These are phyloP conservation scores for Breynia disticha DNA, from an alignment of 441 rosid genomes.

Conservation along the genomic window DNA sequence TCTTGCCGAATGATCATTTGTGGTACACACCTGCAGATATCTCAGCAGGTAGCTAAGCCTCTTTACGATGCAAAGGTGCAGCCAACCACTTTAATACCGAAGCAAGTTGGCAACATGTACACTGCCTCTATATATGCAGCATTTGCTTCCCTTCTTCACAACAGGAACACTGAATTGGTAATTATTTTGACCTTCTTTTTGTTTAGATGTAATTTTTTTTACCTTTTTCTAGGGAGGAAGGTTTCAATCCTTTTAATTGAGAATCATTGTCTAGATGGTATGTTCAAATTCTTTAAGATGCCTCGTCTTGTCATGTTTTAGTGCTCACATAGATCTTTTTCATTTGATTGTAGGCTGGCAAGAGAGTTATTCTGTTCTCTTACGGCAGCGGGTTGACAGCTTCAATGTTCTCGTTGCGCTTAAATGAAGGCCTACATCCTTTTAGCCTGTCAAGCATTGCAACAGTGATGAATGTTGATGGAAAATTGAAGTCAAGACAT, in stretches of 20 bases:
- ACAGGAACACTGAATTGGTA: slow-evolving; percentile 67
- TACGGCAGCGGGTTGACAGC: slow-evolving; percentile 93
- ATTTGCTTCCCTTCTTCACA: slow-evolving; percentile 83
- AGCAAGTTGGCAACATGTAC: slow-evolving; percentile 98
- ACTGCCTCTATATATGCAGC: slow-evolving; percentile 97
- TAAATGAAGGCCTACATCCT: slow-evolving; percentile 50
- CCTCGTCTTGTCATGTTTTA: background rate
- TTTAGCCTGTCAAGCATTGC: slow-evolving; percentile 78
- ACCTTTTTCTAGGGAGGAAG: background rate
- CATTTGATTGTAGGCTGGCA: slow-evolving; percentile 50
- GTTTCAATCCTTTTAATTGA: slow-evolving; percentile 2
- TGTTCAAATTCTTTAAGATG: no score
- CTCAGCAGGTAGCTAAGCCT: slow-evolving; percentile 86
- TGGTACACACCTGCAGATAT: slow-evolving; percentile 34
- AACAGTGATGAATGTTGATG: slow-evolving; percentile 54
- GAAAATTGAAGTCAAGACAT: slow-evolving; percentile 75
- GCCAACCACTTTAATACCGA: slow-evolving; percentile 80
- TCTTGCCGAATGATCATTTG: slow-evolving; percentile 13
- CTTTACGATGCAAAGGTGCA: slow-evolving; percentile 74
- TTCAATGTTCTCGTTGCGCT: slow-evolving; percentile 75
- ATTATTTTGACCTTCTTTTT: slow-evolving; percentile 8
- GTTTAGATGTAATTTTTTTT: background rate
- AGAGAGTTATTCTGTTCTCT: slow-evolving; percentile 77
- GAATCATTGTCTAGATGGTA: no score
- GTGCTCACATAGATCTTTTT: slow-evolving; percentile 11